Evolutionary conservation across 208 protist species (phyloP), one percentile per base, ranked within the genome.

Genomic region (Strigomonas galati): DNA sequence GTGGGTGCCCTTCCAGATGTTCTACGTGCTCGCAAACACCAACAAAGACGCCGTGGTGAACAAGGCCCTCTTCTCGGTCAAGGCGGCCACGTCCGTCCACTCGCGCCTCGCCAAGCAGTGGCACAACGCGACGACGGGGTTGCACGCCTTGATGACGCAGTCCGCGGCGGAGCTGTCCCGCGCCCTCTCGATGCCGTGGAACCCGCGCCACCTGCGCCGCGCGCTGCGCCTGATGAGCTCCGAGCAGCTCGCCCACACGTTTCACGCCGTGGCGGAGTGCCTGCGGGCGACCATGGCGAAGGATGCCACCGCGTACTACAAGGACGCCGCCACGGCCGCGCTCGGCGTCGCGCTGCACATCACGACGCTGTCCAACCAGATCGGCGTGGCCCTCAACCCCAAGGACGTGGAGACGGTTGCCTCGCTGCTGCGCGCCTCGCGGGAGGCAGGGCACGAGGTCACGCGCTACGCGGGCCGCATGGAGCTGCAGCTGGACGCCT

Each of bases 41-140:
- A 32, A 46, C 12, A 24, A 62, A 3, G 69, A 32, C 27, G 43
- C 24, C 23, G 30, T 35, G 40, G 46, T 43, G 14, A 31, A 69
- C 14, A 65, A 81, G 43, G 74, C 71, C 17, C 62, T 94, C 9
- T 84, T 94, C 21, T 76, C 73, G 21, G 78, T 94, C 46, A 78
- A 86, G 60, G 84, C 81, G 23, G 77, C 82, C 0, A 71, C 84
- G 0, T 79, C 72, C 56, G 30, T 89, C 52, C 89, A 94, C 62
- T 84, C 70, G 15, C 85, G 85, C n/a, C 72, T 94, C 21, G 78
- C 76, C 46, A 86, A 89, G 60, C 89, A 94, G 67, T 94, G 81
- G 78, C 89, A 92, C 66, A 94, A 94, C 57, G 85, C 77, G 19
- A 73, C 82, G 4, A 62, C 58, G 15, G 85, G 84, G n/a, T 67